These are phyloP conservation scores for Boletus sp. DNA, from an alignment of 768 basidiomycete genomes.

Conservation along the genomic window DNA sequence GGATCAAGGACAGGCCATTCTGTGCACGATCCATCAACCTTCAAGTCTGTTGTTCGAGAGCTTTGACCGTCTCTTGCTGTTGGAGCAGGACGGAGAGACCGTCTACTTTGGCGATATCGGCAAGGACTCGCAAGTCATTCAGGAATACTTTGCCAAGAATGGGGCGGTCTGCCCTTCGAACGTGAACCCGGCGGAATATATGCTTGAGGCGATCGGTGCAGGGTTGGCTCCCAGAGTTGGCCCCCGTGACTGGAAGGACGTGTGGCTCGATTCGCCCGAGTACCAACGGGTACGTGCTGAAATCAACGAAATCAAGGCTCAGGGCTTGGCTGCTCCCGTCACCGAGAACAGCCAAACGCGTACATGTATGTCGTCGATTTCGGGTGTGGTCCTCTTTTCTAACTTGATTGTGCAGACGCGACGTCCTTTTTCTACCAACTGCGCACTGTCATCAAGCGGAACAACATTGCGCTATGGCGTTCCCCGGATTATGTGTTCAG, in stretches of 20 bases:
- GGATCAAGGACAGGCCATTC: constrained; percentile 82
- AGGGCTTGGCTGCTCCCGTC: constrained; percentile 44
- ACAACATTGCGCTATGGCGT: constrained; percentile 74
- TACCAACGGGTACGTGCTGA: constrained; percentile 39
- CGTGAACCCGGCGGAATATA: constrained; percentile 78
- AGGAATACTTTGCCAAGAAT: constrained; percentile 71
- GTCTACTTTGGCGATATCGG: constrained; percentile 95
- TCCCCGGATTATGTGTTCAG: constrained; percentile 86
- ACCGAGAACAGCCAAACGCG: constrained; percentile 40
- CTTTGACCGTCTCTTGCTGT: constrained; percentile 70
- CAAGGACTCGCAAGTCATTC: constrained; percentile 61
- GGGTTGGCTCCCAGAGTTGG: constrained; percentile 72
- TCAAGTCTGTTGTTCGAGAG: constrained; percentile 84
- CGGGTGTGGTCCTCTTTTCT: not conserved
- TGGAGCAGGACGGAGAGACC: constrained; percentile 81
- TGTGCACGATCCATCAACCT: constrained; percentile 90
- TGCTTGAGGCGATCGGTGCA: constrained; percentile 87
- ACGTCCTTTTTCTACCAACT: constrained; percentile 78
- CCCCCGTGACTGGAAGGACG: constrained; percentile 80
- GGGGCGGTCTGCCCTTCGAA: constrained; percentile 71
- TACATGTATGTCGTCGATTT: constrained; percentile 41
- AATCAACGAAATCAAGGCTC: constrained; percentile 46
- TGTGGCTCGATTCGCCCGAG: constrained; percentile 79
- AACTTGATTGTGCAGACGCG: constrained; percentile 48
- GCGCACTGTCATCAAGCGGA: constrained; percentile 60